phyloP scores from a whole-genome alignment of 2,329 filamentous ascomycete species.

The Colletotrichum sublineola region DNA sequence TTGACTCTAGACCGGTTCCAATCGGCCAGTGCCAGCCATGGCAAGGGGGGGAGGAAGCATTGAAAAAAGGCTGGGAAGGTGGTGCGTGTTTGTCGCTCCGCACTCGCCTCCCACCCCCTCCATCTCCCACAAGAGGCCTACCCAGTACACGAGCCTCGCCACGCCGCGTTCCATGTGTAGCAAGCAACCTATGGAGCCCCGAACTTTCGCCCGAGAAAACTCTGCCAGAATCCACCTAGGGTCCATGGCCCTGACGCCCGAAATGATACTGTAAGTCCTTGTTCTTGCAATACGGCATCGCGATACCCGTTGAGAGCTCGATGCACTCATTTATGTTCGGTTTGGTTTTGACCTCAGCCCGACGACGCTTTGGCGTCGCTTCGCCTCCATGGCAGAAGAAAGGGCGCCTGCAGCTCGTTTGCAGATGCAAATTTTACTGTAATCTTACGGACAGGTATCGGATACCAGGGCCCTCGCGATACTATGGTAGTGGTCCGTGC shows the following conservation, averaged over 20 bases:
- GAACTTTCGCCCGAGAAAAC: slow-evolving; percentile 36
- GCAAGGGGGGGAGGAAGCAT: slow-evolving; percentile 25
- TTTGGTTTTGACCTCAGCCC: neutral
- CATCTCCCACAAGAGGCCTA: slow-evolving; percentile 24
- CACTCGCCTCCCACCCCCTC: neutral
- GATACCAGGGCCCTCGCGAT: slow-evolving; percentile 25
- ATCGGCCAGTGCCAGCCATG: slow-evolving; percentile 35
- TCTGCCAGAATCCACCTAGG: slow-evolving; percentile 29
- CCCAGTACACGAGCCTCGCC: slow-evolving; percentile 41
- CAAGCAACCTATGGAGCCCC: slow-evolving; percentile 14
- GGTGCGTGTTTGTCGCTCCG: slow-evolving; percentile 27
- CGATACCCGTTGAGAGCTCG: neutral
- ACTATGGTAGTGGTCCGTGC: slow-evolving; percentile 37
- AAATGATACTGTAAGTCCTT: neutral
- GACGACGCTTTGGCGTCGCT: slow-evolving; percentile 23
- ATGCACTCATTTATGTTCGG: neutral
- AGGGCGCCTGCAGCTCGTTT: slow-evolving; percentile 34
- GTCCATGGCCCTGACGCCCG: neutral
- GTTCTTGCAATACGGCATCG: neutral
- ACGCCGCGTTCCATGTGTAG: slow-evolving; percentile 31
- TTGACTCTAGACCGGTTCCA: slow-evolving; percentile 38
- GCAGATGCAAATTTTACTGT: slow-evolving; percentile 40
- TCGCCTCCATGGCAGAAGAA: slow-evolving; percentile 22
- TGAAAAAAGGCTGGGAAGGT: slow-evolving; percentile 30
- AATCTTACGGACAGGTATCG: slow-evolving; percentile 40